Percentiles rank a stretch among this genome's conserved stretches.
Conservation (phyloP, 371 early-diverging fungal species). For the Fennellomyces sp. region DNA sequence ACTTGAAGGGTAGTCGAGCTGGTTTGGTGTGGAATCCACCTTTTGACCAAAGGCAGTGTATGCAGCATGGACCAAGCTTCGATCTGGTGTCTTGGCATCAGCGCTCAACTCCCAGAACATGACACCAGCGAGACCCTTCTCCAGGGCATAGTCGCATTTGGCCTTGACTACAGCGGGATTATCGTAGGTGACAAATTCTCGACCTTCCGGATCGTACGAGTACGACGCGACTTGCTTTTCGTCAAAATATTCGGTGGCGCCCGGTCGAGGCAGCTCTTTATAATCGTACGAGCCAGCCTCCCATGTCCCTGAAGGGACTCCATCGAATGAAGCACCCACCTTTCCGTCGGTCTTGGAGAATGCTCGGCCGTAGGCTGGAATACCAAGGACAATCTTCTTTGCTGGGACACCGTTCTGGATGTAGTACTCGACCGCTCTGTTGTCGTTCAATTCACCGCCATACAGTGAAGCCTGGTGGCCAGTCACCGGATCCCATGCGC, state of each 20-base stretch:
- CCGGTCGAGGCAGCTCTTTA: slow-evolving; percentile 66
- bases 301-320: slow-evolving; percentile 77
- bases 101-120: slow-evolving; percentile 87
- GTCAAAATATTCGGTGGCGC: slow-evolving; percentile 73
- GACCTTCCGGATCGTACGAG: slow-evolving; percentile 66
- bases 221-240: slow-evolving; percentile 69
- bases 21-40: slow-evolving; percentile 46
- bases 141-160: slow-evolving; percentile 76
- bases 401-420: slow-evolving; percentile 72
- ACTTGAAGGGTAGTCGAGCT: slow-evolving; percentile 47
- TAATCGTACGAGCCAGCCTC: slow-evolving; percentile 85
- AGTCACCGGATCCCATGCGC: slow-evolving; percentile 72
- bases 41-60: slow-evolving; percentile 36
- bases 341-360: slow-evolving; percentile 78
- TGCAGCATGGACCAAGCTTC: slow-evolving; percentile 48
- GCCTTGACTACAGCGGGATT: slow-evolving; percentile 64
- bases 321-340: slow-evolving; percentile 59
- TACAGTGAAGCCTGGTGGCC: slow-evolving; percentile 89
- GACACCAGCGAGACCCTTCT: slow-evolving; percentile 72
- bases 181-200: slow-evolving; percentile 85
- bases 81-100: slow-evolving; percentile 38
- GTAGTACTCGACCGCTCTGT: slow-evolving; percentile 72
- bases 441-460: slow-evolving; percentile 63
- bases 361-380: slow-evolving; percentile 84
- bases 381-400: slow-evolving; percentile 81